A percentile compares a stretch with the other conserved stretches of the same genome.
phyloP scores from a whole-genome alignment of 768 basidiomycete species.

The Tricholoma sp. region DNA sequence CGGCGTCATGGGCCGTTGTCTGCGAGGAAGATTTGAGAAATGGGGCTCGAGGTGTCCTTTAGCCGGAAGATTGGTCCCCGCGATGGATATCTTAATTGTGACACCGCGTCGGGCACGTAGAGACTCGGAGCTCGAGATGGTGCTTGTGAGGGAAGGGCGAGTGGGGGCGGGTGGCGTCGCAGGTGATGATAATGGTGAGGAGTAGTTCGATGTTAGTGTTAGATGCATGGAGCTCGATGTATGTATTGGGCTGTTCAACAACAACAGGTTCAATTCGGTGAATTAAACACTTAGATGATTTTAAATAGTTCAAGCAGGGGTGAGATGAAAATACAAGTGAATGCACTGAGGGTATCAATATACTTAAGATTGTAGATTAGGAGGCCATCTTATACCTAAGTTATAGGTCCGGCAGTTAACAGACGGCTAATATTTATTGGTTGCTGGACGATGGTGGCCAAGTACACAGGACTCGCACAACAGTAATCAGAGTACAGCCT shows the following conservation, averaged over 20 bases:
- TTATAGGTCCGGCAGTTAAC: too few species aligned
- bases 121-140: conserved; percentile 7
- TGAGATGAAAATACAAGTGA: neutral
- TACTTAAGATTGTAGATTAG: too few species aligned
- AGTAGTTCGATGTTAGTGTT: conserved; percentile 2
- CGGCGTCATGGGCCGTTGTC: conserved; percentile 10
- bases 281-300: too few species aligned
- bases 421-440: neutral
- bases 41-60: neutral
- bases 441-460: neutral
- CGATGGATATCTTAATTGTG: conserved; percentile 8
- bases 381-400: too few species aligned
- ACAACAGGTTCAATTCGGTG: too few species aligned
- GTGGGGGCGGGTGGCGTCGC: conserved; percentile 2
- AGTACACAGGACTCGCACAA: neutral
- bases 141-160: conserved; percentile 9
- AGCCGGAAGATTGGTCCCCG: neutral
- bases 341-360: neutral
- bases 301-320: too few species aligned
- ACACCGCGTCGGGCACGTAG: conserved; percentile 16
- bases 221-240: conserved; percentile 3
- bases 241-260: too few species aligned
- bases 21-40: conserved; percentile 6
- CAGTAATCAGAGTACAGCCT: too few species aligned
- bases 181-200: neutral